Conservation (phyloP, 495 filamentous ascomycete genomes). For the Aspergillus funiculosus region DNA sequence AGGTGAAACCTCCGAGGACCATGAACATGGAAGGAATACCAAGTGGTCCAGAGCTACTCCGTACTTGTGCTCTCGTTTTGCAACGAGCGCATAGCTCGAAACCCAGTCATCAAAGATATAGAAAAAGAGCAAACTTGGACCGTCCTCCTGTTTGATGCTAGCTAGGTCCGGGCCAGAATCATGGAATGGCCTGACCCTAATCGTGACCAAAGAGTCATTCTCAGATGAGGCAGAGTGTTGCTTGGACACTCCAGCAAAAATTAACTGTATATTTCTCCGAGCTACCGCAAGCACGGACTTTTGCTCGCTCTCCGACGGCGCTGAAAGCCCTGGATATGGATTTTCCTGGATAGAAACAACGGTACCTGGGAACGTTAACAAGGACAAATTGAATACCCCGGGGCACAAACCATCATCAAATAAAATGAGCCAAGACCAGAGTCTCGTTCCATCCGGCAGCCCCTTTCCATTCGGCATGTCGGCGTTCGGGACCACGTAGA, state of each 20-base stretch:
- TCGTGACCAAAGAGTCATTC: constrained; percentile 43
- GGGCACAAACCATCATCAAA: constrained; percentile 60
- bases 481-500: constrained; percentile 51
- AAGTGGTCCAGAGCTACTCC: constrained; percentile 50
- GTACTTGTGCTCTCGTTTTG: constrained; percentile 56
- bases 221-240: constrained; percentile 36
- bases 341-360: constrained; percentile 74
- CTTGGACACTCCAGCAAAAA: constrained; percentile 66
- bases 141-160: constrained; percentile 50
- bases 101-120: constrained; percentile 88
- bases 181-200: constrained; percentile 43
- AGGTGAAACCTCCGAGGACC: too few species aligned
- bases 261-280: constrained; percentile 62
- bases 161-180: constrained; percentile 28
- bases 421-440: constrained; percentile 82
- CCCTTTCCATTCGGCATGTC: constrained; percentile 35
- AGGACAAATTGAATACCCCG: background rate
- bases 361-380: constrained; percentile 44
- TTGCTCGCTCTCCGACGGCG: constrained; percentile 25
- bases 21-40: constrained; percentile 32
- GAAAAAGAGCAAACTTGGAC: constrained; percentile 72
- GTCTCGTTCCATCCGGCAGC: constrained; percentile 54
- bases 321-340: constrained; percentile 45
- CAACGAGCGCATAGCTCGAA: constrained; percentile 59
- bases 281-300: constrained; percentile 45